These are phyloP conservation scores for Mortierella antarctica DNA, from an alignment of 192 early-diverging fungal genomes.

Conservation along the genomic window DNA sequence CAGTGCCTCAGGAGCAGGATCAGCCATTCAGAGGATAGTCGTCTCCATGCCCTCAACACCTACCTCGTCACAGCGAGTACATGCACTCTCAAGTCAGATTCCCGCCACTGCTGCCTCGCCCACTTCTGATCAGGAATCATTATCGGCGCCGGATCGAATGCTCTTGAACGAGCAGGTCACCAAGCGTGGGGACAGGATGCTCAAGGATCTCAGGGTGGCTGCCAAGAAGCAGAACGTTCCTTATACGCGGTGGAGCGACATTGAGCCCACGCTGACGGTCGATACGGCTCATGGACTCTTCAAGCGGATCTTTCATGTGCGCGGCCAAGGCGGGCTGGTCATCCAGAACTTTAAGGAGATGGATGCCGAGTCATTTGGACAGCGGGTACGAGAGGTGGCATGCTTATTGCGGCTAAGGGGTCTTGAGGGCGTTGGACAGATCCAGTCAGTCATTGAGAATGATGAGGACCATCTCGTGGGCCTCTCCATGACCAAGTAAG, in stretches of 20 bases:
- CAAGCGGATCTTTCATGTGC: slow-evolving; percentile 66
- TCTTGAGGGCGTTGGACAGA: slow-evolving; percentile 63
- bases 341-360: slow-evolving; percentile 71
- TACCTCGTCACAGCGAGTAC: neutral
- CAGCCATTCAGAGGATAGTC: neutral
- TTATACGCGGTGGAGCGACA: slow-evolving; percentile 18
- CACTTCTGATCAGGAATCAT: neutral
- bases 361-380: slow-evolving; percentile 58
- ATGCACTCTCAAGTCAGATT: slow-evolving; percentile 40
- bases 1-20: neutral
- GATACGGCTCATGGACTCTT: slow-evolving; percentile 63
- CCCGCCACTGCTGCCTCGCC: slow-evolving; percentile 9
- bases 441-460: slow-evolving; percentile 62
- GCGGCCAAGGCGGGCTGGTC: slow-evolving; percentile 53
- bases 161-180: slow-evolving; percentile 32
- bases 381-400: slow-evolving; percentile 65
- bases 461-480: slow-evolving; percentile 64
- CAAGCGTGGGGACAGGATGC: slow-evolving; percentile 18
- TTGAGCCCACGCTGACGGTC: slow-evolving; percentile 44
- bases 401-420: slow-evolving; percentile 60
- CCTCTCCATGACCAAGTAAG: slow-evolving; percentile 66
- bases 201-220: slow-evolving; percentile 25
- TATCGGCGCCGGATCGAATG: slow-evolving; percentile 29
- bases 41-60: slow-evolving; percentile 29
- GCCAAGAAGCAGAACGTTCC: slow-evolving; percentile 37